A percentile compares a stretch with the other conserved stretches of the same genome.
Evolutionary conservation across 768 basidiomycete genomes (phyloP).

Genomic region (Thelephora aurantiotincta): DNA sequence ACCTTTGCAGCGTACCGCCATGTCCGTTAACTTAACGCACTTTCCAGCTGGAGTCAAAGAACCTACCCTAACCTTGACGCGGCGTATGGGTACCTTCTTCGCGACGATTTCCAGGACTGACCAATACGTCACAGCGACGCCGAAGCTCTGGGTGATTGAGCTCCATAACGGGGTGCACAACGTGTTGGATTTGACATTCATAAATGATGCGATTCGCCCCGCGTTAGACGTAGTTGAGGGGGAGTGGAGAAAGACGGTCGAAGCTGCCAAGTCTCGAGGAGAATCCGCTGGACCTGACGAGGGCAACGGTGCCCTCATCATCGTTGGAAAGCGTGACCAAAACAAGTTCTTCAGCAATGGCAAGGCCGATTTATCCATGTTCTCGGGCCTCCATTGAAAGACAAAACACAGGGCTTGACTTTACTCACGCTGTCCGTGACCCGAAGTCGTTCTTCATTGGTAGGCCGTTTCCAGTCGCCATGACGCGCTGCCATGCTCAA

Average conservation of each 20-base stretch:
- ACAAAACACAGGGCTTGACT: conserved; percentile 42
- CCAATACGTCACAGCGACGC: conserved; percentile 28
- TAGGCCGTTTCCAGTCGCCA: too few relatives aligned
- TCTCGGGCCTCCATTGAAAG: neutral
- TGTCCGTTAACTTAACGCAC: neutral
- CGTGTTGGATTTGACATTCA: conserved; percentile 43
- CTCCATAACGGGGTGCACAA: conserved; percentile 69
- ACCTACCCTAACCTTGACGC: neutral
- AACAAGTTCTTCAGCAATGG: conserved; percentile 89
- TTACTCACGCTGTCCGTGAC: conserved; percentile 33
- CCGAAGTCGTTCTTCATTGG: conserved; percentile 15
- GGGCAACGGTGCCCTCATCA: conserved; percentile 58
- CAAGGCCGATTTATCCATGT: conserved; percentile 12
- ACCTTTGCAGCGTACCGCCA: neutral
- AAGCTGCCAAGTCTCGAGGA: conserved; percentile 28
- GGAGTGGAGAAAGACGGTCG: conserved; percentile 50
- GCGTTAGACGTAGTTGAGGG: conserved; percentile 61
- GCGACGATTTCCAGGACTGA: neutral
- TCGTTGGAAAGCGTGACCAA: conserved; percentile 61
- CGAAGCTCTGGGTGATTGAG: conserved; percentile 62
- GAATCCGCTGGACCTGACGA: conserved; percentile 18
- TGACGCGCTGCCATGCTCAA: too few relatives aligned
- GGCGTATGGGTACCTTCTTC: neutral
- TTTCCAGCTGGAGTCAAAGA: neutral
- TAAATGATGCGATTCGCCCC: conserved; percentile 48